A percentile compares a stretch with the other conserved stretches of the same genome.
phyloP scores from a whole-genome alignment of 1,284 basidiomycete genomes.

The Ustanciosporium gigantosporum region DNA sequence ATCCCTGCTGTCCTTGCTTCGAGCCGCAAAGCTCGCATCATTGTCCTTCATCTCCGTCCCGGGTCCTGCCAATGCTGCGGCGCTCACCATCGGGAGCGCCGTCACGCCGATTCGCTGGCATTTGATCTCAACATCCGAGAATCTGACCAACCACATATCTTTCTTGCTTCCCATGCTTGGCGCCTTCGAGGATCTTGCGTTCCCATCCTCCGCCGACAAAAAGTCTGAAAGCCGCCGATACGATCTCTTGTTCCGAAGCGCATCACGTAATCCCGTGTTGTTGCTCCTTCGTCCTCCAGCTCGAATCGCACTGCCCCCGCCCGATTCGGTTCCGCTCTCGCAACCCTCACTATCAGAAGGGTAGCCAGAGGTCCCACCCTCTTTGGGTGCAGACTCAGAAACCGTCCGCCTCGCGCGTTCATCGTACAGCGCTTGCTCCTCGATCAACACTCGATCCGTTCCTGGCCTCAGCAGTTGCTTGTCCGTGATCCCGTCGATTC shows the following conservation, averaged over 20 bases:
- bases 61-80: slow-evolving; percentile 56
- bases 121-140: slow-evolving; percentile 90
- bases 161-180: slow-evolving; percentile 64
- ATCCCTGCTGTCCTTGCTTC: slow-evolving; percentile 51
- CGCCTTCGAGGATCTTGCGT: slow-evolving; percentile 30
- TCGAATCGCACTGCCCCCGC: not conserved
- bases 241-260: slow-evolving; percentile 49
- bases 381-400: slow-evolving; percentile 48
- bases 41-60: slow-evolving; percentile 1
- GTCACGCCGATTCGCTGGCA: slow-evolving; percentile 90
- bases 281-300: slow-evolving; percentile 5
- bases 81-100: slow-evolving; percentile 75
- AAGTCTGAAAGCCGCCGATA: slow-evolving; percentile 51
- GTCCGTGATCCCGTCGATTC: slow-evolving; percentile 80
- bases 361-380: not conserved
- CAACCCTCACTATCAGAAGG: slow-evolving; percentile 28
- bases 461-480: slow-evolving; percentile 77
- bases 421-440: slow-evolving; percentile 70
- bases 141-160: slow-evolving; percentile 89
- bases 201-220: slow-evolving; percentile 16
- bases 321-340: slow-evolving; percentile 14
- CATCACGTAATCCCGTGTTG: slow-evolving; percentile 28
- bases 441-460: slow-evolving; percentile 80
- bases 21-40: slow-evolving; percentile 13
- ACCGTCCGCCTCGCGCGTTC: slow-evolving; percentile 47